These are phyloP conservation scores for Diutina pseudorugosa DNA, from an alignment of 1,139 yeast species.

Conservation along the genomic window DNA sequence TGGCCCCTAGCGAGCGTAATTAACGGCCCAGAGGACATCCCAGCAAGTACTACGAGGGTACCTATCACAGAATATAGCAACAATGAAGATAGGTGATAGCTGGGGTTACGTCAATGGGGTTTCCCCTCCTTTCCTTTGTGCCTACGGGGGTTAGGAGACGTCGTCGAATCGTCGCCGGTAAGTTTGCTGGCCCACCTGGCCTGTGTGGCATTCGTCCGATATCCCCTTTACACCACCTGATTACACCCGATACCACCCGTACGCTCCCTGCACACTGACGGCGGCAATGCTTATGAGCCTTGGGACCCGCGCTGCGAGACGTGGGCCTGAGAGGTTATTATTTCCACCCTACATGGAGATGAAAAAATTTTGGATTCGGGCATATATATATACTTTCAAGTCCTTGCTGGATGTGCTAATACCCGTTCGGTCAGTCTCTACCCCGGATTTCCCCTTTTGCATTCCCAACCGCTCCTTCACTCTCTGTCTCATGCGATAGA, in stretches of 20 bases:
- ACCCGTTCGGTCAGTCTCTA: not conserved
- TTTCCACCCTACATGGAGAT: not conserved
- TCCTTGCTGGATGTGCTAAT: not conserved
- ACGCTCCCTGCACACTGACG: not conserved
- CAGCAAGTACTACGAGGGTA: not conserved
- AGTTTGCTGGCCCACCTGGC: not conserved
- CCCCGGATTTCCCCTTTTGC: not conserved
- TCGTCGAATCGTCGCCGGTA: too few species aligned
- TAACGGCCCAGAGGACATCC: not conserved
- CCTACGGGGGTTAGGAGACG: too few species aligned
- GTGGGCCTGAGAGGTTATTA: not conserved
- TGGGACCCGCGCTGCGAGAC: not conserved
- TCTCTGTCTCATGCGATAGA: not conserved
- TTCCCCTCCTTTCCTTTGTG: too few species aligned
- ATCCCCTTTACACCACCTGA: not conserved
- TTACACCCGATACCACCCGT: not conserved
- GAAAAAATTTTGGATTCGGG: not conserved
- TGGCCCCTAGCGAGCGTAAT: not conserved
- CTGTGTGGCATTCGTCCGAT: not conserved
- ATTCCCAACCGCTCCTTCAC: not conserved
- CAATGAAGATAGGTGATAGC: not conserved
- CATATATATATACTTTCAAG: not conserved
- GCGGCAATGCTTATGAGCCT: not conserved
- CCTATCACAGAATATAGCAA: not conserved
- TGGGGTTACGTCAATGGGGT: too few species aligned